Percentiles rank a stretch among this genome's conserved stretches.
Evolutionary conservation across 176 grass and related monocot species (phyloP).

Genomic region (Saccharum spontaneum): DNA sequence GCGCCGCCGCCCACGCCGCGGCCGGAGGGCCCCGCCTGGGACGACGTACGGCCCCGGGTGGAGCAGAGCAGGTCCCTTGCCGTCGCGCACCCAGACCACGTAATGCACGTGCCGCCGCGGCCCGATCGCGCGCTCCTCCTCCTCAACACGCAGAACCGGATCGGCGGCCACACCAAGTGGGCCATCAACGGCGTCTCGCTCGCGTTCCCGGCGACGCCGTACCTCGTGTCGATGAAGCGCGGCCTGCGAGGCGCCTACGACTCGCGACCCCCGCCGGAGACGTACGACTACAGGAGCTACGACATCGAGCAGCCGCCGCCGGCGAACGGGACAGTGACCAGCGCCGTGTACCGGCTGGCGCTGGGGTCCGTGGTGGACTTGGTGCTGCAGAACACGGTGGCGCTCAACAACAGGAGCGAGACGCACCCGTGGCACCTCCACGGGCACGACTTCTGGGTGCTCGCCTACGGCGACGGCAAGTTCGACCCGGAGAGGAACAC

Average conservation of each 20-base stretch:
- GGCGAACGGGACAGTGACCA: slow-evolving; percentile 43
- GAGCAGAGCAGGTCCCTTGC: slow-evolving; percentile 43
- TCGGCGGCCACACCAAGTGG: slow-evolving; percentile 47
- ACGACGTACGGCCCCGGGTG: slow-evolving; percentile 44
- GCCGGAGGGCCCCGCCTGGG: slow-evolving; percentile 47
- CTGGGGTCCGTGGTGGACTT: slow-evolving; percentile 62
- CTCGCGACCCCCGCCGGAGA: slow-evolving; percentile 35
- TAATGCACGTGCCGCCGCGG: slow-evolving; percentile 3
- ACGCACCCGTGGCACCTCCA: slow-evolving; percentile 89
- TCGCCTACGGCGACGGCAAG: slow-evolving; percentile 61
- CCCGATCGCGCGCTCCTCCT: slow-evolving; percentile 50
- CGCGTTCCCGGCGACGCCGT: slow-evolving; percentile 55
- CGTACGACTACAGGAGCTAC: slow-evolving; percentile 46
- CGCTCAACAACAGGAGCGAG: slow-evolving; percentile 37
- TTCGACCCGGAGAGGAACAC: slow-evolving; percentile 46
- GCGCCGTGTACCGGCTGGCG: slow-evolving; percentile 48
- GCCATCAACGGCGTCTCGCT: slow-evolving; percentile 69
- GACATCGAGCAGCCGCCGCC: slow-evolving; percentile 22
- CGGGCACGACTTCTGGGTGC: slow-evolving; percentile 79
- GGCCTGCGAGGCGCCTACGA: slow-evolving; percentile 35
- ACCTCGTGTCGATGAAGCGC: slow-evolving; percentile 53
- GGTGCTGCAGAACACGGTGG: slow-evolving; percentile 70
- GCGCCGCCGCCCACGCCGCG: slow-evolving; percentile 12
- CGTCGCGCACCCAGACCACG: slow-evolving; percentile 41
- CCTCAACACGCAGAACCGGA: slow-evolving; percentile 60